Evolutionary conservation across 495 filamentous ascomycete species (phyloP).

Genomic region (Neurospora africana): DNA sequence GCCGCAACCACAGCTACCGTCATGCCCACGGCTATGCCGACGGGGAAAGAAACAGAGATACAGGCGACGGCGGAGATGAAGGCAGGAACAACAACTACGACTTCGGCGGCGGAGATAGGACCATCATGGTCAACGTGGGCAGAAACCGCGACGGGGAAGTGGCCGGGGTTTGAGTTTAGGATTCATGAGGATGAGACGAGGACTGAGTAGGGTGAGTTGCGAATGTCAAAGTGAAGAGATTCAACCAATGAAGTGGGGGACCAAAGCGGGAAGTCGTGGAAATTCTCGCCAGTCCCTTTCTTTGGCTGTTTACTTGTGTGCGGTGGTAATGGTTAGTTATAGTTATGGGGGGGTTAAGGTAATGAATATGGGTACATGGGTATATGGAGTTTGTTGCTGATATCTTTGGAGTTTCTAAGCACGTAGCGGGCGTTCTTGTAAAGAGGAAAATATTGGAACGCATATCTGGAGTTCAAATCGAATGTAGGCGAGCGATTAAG

Average conservation of each 20-base stretch:
- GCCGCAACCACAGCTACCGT: not conserved
- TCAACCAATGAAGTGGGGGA: not conserved
- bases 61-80: not conserved
- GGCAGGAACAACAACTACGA: not conserved
- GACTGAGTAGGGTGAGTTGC: not conserved
- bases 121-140: not conserved
- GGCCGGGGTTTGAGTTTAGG: slow-evolving; percentile 11
- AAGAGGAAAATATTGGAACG: too few species aligned
- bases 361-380: too few species aligned
- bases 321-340: too few species aligned
- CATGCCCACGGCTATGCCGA: not conserved
- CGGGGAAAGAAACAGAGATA: not conserved
- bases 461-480: too few species aligned
- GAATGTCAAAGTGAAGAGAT: not conserved
- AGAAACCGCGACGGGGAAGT: not conserved
- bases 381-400: too few species aligned
- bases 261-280: too few species aligned
- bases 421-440: too few species aligned
- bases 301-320: too few species aligned
- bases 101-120: not conserved
- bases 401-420: too few species aligned
- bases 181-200: slow-evolving; percentile 19
- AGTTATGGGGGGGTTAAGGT: too few species aligned
- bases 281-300: too few species aligned
- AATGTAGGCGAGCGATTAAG: too few species aligned